Evolutionary conservation across 2,329 filamentous ascomycete genomes (phyloP).

Genomic region (Triangularia verruculosa): DNA sequence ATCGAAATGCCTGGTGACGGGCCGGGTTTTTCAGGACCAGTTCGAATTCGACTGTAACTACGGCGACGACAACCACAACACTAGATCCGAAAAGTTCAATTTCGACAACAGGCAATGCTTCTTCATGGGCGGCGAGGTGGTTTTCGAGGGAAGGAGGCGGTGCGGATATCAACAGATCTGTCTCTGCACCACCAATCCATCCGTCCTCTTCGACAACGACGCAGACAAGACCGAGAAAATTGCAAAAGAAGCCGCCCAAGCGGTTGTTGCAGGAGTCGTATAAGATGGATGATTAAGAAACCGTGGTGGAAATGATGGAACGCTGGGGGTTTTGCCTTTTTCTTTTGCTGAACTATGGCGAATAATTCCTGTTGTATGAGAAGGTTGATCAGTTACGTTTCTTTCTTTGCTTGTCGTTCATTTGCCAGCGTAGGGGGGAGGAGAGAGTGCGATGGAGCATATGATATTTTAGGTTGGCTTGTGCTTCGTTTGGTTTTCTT

Average conservation of each 20-base stretch:
- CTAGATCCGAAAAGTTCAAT: not conserved
- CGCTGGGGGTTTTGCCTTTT: not conserved
- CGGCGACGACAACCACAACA: slow-evolving; percentile 9
- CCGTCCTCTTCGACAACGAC: not conserved
- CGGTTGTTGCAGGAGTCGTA: slow-evolving; percentile 29
- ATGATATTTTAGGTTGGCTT: not conserved
- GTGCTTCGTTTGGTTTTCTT: not conserved
- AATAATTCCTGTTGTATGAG: not conserved
- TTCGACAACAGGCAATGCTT: not conserved
- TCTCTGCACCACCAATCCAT: not conserved
- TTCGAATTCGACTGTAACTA: not conserved
- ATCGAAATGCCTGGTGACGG: slow-evolving; percentile 80
- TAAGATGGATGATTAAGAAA: slow-evolving; percentile 23
- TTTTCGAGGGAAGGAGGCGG: not conserved
- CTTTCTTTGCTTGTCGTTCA: not conserved
- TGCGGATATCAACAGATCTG: not conserved
- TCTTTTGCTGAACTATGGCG: not conserved
- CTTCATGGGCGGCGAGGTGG: not conserved
- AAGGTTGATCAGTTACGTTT: not conserved
- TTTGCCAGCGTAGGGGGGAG: not conserved
- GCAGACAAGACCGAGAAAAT: slow-evolving; percentile 37
- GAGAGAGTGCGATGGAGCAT: not conserved
- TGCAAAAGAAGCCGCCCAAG: slow-evolving; percentile 41
- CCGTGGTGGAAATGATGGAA: not conserved
- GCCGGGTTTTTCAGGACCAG: slow-evolving; percentile 1